Base-by-base conservation (phyloP, 371 early-diverging fungal genomes). In the Mucor mucedo region DNA sequence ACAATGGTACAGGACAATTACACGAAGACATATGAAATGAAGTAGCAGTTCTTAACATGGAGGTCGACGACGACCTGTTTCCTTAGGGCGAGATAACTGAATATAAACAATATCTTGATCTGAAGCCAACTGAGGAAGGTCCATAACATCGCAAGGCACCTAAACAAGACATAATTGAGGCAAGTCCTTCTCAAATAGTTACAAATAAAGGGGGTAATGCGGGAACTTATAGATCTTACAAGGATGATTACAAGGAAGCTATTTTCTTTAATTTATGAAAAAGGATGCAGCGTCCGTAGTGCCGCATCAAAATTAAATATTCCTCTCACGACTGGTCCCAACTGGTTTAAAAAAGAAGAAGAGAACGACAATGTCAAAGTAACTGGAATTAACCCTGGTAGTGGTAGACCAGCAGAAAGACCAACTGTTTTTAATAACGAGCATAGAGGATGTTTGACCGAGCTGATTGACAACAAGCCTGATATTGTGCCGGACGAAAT, bases 391-490 rank as follows among this genome's bases (percentile, higher is more conserved):
- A 4, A 33, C 1, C 4, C 35, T 14, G 32, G 53, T 13, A 40
- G 62, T 45, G 62, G 68, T 45, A 62, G 62, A 33, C 59, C 62
- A 54, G 41, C 49, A 44, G 60, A 63, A 45, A 44, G 70, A 55
- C 63, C 62, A 55, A 39, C 63, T 52, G 58, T 59, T 27, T 63
- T 58, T 14, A 45, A 48, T 48, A 53, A 63, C n/a, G 61, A 60
- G 7, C 71, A 63, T 29, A 40, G 30, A 42, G 3, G 60, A 52
- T 66, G 47, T 30, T 49, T 66, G 53, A 33, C 41, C 3, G 52
- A 52, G 59, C 47, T 65, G n/a, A 27, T 60, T 4, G 41, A 60
- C 42, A 52, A 52, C 13, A 49, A 60, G 9, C 69, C 69, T n/a
- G 55, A 54, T 40, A 13, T 70, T 9, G 64, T 62, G 14, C 38